Conservation (phyloP, 2,329 filamentous ascomycete genomes). For the Cladosporium colombiae region DNA sequence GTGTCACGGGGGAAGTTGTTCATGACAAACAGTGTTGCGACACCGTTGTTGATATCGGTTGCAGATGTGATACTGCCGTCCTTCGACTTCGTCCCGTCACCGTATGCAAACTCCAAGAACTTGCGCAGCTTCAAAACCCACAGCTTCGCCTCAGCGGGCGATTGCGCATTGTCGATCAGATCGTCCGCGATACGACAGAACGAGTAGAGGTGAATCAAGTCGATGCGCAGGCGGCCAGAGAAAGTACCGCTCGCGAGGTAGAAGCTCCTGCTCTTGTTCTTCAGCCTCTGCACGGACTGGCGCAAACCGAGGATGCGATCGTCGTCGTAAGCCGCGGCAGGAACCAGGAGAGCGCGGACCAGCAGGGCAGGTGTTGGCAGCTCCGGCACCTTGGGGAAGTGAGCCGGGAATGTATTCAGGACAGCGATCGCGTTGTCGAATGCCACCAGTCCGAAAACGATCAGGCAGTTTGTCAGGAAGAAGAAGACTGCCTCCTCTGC, state of each 20-base stretch:
- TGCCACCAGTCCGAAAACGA: constrained; percentile 68
- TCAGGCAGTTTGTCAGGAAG: constrained; percentile 66
- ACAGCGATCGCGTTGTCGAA: constrained; percentile 71
- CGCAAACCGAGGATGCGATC: constrained; percentile 58
- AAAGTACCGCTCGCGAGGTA: constrained; percentile 72
- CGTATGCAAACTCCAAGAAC: constrained; percentile 59
- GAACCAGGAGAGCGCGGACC: constrained; percentile 53
- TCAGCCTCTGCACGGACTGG: constrained; percentile 60
- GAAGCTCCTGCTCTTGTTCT: constrained; percentile 70
- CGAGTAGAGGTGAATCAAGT: constrained; percentile 69
- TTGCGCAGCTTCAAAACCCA: constrained; percentile 62
- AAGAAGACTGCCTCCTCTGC: constrained; percentile 77
- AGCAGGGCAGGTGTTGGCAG: constrained; percentile 54
- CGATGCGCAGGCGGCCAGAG: constrained; percentile 65
- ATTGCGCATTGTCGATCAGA: constrained; percentile 65
- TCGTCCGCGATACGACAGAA: constrained; percentile 75
- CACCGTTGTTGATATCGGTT: constrained; percentile 33
- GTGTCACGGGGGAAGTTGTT: constrained; percentile 55
- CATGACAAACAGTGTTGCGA: constrained; percentile 43
- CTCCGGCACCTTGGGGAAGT: constrained; percentile 55
- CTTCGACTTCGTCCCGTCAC: constrained; percentile 27
- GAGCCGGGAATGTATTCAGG: constrained; percentile 61
- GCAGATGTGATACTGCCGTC: constrained; percentile 32
- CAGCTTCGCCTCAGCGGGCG: constrained; percentile 52
- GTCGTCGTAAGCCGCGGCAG: constrained; percentile 57